Evolutionary conservation across 176 grass and related monocot genomes (phyloP).

Genomic region (Saccharum spontaneum): DNA sequence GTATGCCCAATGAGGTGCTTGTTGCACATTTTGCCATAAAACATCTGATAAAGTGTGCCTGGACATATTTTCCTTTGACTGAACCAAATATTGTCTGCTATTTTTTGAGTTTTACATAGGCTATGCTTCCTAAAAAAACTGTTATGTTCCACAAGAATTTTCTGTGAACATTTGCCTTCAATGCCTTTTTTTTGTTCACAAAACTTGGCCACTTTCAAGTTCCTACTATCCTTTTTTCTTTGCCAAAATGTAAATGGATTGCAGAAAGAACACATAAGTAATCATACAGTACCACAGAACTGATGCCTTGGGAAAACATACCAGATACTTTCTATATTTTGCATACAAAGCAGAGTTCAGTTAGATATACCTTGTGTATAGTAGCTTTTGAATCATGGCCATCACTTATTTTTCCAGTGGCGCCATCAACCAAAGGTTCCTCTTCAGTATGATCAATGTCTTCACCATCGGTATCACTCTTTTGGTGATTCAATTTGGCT

Average conservation of each 20-base stretch:
- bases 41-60: not conserved
- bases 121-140: not conserved
- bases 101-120: constrained; percentile 3
- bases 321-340: not conserved
- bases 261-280: not conserved
- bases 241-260: not conserved
- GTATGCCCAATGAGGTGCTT: not conserved
- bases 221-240: not conserved
- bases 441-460: constrained; percentile 3
- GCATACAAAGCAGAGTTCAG: not conserved
- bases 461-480: constrained; percentile 28
- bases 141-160: not conserved
- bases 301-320: constrained; percentile 8
- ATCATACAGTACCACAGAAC: not conserved
- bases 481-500: constrained; percentile 32
- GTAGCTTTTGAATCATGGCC: constrained; percentile 48
- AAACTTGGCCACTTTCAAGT: not conserved
- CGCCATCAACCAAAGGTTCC: constrained; percentile 27
- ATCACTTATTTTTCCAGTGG: constrained; percentile 41
- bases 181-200: not conserved
- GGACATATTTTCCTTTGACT: not conserved
- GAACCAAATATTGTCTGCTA: not conserved
- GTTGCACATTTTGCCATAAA: not conserved
- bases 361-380: constrained; percentile 68
- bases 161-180: not conserved